phyloP scores from a whole-genome alignment of 257 asterid species.

The Apocynum venetum region DNA sequence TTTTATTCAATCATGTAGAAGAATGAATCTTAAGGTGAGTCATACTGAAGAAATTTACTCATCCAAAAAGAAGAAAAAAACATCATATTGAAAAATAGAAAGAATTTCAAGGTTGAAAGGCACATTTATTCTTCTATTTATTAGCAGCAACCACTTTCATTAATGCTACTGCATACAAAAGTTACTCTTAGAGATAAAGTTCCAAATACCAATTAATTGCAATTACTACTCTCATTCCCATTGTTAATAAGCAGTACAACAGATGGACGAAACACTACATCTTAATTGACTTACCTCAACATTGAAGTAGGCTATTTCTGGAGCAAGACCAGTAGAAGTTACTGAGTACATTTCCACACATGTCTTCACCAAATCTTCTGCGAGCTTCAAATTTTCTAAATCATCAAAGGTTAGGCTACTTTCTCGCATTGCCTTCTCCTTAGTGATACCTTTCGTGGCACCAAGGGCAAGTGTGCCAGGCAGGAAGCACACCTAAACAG shows the following conservation, averaged over 20 bases:
- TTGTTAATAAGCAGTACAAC: slow-evolving; percentile 10
- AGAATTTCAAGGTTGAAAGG: background rate
- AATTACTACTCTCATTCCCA: background rate
- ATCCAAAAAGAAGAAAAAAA: background rate
- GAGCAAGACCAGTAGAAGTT: slow-evolving; percentile 92
- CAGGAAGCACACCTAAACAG: slow-evolving; percentile 81
- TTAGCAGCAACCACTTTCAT: background rate
- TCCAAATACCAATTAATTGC: background rate
- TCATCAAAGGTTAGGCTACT: slow-evolving; percentile 74
- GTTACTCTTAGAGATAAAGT: background rate
- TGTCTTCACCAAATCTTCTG: slow-evolving; percentile 89
- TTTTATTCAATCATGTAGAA: background rate
- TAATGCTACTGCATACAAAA: background rate
- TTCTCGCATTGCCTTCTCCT: slow-evolving; percentile 71
- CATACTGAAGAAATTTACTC: background rate
- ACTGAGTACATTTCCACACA: slow-evolving; percentile 82
- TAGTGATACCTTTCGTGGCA: slow-evolving; percentile 80
- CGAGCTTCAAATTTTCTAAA: slow-evolving; percentile 84
- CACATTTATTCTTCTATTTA: background rate
- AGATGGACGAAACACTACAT: slow-evolving; percentile 4
- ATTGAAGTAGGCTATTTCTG: slow-evolving; percentile 87
- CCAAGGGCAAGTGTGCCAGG: slow-evolving; percentile 98
- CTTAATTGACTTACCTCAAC: slow-evolving; percentile 48
- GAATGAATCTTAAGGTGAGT: background rate
- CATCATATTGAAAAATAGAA: background rate